Conservation (phyloP, 192 early-diverging fungal genomes). For the Lunasporangiospora selenospora region DNA sequence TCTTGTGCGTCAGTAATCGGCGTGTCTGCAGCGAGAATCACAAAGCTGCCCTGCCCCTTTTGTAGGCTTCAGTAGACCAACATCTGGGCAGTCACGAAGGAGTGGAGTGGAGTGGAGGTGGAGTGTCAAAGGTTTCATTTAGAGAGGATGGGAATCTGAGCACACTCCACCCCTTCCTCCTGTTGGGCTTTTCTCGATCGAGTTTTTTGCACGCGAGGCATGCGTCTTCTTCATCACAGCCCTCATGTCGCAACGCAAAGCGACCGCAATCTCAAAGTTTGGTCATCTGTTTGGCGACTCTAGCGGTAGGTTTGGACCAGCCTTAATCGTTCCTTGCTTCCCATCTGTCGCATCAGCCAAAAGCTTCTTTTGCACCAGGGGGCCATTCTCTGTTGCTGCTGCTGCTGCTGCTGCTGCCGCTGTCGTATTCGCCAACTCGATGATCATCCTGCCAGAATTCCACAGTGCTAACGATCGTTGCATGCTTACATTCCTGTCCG, state of each 20-base stretch:
- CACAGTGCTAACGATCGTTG: no score
- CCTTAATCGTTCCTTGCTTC: neutral
- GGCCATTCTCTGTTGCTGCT: neutral
- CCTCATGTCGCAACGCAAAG: conserved; percentile 23
- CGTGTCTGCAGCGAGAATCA: no score
- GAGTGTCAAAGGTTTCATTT: no score
- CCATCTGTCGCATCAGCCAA: neutral
- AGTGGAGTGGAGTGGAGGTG: no score
- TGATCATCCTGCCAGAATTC: neutral
- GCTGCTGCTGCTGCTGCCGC: neutral
- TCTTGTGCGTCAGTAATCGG: no score
- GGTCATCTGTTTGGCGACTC: conserved; percentile 48
- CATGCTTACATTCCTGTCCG: no score
- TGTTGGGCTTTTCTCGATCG: neutral
- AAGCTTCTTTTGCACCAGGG: neutral
- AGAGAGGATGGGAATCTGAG: no score
- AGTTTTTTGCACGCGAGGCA: neutral
- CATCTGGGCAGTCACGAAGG: no score
- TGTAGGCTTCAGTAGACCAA: no score
- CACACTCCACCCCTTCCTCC: neutral
- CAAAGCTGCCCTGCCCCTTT: no score
- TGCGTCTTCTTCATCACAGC: neutral
- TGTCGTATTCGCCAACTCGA: neutral
- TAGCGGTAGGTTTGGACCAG: conserved; percentile 13
- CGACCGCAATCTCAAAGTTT: conserved; percentile 40